These are phyloP conservation scores for Penicillium rolfsii DNA, from an alignment of 2,329 filamentous ascomycete genomes.

Conservation along the genomic window DNA sequence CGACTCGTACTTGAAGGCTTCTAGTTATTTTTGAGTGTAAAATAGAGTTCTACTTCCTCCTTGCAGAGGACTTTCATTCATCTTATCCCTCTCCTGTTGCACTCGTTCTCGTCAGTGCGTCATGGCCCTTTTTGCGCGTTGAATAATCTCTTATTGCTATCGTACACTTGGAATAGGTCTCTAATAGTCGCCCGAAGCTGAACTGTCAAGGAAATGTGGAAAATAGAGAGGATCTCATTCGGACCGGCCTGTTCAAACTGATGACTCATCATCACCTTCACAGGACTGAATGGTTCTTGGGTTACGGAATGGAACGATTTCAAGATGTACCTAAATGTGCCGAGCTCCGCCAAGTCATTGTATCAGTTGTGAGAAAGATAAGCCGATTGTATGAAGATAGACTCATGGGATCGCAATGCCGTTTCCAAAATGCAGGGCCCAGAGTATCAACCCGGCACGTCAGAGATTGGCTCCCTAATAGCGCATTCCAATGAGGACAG, in stretches of 20 bases:
- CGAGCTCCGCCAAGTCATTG: not conserved
- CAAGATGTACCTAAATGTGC: not conserved
- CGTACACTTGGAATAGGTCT: not conserved
- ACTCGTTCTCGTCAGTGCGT: conserved; percentile 9
- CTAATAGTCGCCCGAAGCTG: not conserved
- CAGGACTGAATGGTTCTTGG: no score
- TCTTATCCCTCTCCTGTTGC: conserved; percentile 8
- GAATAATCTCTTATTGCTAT: not conserved
- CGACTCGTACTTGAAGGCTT: not conserved
- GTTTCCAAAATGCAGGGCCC: conserved; percentile 33
- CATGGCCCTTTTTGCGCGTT: conserved; percentile 6
- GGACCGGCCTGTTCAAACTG: not conserved
- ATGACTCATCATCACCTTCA: conserved; percentile 1
- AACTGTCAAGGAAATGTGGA: not conserved
- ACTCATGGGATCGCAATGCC: conserved; percentile 21
- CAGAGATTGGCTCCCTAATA: conserved; percentile 49
- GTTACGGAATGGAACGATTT: no score
- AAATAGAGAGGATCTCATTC: not conserved
- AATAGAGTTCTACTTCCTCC: conserved; percentile 27
- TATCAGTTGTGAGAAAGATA: no score
- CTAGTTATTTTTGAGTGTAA: conserved; percentile 17
- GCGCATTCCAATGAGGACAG: conserved; percentile 51
- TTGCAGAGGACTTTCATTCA: conserved; percentile 17
- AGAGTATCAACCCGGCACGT: conserved; percentile 32
- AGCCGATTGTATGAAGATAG: not conserved